Percentiles rank a stretch among this genome's conserved stretches.
These are phyloP conservation scores for Aspergillus coremiiformis DNA, from an alignment of 495 filamentous ascomycete species.

Conservation along the genomic window DNA sequence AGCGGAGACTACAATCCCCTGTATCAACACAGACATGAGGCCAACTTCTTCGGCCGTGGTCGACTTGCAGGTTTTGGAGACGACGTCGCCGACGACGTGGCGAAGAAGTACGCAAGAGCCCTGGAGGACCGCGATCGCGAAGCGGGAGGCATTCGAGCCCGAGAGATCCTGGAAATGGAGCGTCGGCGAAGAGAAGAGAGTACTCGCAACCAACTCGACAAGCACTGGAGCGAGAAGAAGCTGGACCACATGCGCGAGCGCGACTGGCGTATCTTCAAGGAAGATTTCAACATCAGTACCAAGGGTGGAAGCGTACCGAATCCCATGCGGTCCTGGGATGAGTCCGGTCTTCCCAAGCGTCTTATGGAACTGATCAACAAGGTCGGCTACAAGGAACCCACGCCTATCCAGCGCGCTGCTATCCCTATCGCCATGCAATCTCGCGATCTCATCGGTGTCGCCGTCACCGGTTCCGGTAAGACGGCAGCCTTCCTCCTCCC, in stretches of 20 bases:
- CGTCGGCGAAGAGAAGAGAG: constrained; percentile 68
- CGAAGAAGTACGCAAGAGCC: constrained; percentile 68
- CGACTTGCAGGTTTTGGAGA: constrained; percentile 78
- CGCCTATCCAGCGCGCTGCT: constrained; percentile 84
- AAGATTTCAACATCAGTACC: constrained; percentile 95
- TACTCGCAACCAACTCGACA: constrained; percentile 62
- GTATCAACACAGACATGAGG: constrained; percentile 66
- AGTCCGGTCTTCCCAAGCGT: constrained; percentile 72
- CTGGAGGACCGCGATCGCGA: constrained; percentile 73
- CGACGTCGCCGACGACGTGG: constrained; percentile 60
- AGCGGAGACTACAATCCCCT: constrained; percentile 84
- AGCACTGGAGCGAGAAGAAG: constrained; percentile 97
- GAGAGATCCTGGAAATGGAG: constrained; percentile 85
- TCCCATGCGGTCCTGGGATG: constrained; percentile 92
- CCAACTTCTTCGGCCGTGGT: constrained; percentile 74
- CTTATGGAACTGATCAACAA: constrained; percentile 75
- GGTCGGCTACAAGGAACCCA: constrained; percentile 91
- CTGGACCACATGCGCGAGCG: constrained; percentile 94
- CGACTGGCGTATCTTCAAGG: constrained; percentile 99
- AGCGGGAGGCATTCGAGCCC: constrained; percentile 68
- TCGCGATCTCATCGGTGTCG: constrained; percentile 93
- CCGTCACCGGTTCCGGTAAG: constrained; percentile 98
- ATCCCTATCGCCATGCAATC: constrained; percentile 94
- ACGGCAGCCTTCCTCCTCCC: constrained; percentile 94
- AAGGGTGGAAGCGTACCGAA: constrained; percentile 89